A percentile compares a stretch with the other conserved stretches of the same genome.
These are phyloP conservation scores for Blastomyces percursus DNA, from an alignment of 2,329 filamentous ascomycete species.

Conservation along the genomic window DNA sequence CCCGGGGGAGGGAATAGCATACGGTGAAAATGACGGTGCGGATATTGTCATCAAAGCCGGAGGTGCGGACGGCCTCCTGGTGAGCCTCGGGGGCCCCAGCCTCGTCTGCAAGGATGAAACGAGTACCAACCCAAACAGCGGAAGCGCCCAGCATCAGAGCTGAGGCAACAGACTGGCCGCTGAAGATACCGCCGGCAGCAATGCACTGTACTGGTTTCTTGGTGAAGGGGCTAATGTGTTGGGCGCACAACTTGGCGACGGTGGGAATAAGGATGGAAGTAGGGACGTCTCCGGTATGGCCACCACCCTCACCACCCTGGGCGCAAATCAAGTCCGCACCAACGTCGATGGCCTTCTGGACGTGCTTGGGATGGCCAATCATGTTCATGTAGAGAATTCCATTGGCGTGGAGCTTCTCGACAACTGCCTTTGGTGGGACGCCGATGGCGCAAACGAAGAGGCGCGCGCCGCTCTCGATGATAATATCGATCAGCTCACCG, in stretches of 20 bases:
- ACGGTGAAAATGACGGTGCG: constrained; percentile 95
- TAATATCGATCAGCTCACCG: constrained; percentile 74
- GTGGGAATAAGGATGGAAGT: constrained; percentile 87
- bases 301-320: constrained; percentile 94
- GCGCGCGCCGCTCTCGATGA: constrained; percentile 82
- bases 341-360: constrained; percentile 84
- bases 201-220: constrained; percentile 82
- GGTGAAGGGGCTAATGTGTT: constrained; percentile 75
- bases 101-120: constrained; percentile 89
- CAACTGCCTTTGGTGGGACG: constrained; percentile 75
- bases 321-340: constrained; percentile 96
- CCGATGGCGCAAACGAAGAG: constrained; percentile 97
- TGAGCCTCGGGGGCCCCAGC: constrained; percentile 86
- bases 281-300: constrained; percentile 89
- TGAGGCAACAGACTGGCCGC: constrained; percentile 79
- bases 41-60: constrained; percentile 89
- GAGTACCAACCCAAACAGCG: constrained; percentile 92
- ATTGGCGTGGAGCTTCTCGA: constrained; percentile 77
- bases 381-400: constrained; percentile 99
- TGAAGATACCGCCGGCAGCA: constrained; percentile 88
- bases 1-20: constrained; percentile 15
- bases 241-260: constrained; percentile 69
- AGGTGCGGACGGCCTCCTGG: constrained; percentile 87
- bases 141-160: constrained; percentile 84
- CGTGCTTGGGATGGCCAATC: constrained; percentile 99